phyloP scores from a whole-genome alignment of 331 rosid genomes.

The Pyracantha coccinea region DNA sequence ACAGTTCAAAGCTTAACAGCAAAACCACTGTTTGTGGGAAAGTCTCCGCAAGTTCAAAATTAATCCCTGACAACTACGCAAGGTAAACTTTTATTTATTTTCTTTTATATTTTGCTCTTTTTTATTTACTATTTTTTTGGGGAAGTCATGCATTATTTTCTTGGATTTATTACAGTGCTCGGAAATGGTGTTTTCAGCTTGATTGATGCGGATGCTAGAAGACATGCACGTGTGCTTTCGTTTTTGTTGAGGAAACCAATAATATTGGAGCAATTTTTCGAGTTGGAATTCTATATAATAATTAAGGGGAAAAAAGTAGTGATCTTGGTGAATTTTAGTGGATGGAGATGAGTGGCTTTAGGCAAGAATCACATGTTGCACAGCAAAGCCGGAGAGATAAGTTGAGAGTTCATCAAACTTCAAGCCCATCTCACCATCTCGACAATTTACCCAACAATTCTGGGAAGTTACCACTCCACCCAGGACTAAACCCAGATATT shows the following conservation, averaged over 20 bases:
- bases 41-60: neutral
- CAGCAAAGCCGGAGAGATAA: slow-evolving; percentile 90
- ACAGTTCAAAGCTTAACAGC: neutral
- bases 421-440: slow-evolving; percentile 15
- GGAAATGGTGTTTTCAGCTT: neutral
- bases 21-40: neutral
- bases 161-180: neutral
- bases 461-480: slow-evolving; percentile 25
- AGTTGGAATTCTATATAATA: neutral
- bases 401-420: slow-evolving; percentile 55
- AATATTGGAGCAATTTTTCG: neutral
- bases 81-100: neutral
- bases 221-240: neutral
- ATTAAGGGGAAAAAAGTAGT: neutral
- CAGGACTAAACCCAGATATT: slow-evolving; percentile 30
- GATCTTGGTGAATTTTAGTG: neutral
- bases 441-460: slow-evolving; percentile 29
- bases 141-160: neutral
- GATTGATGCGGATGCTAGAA: too few species aligned
- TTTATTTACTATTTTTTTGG: neutral
- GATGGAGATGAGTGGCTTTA: slow-evolving; percentile 54
- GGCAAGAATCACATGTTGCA: slow-evolving; percentile 79
- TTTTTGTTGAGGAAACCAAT: neutral
- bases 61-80: neutral
- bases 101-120: neutral